Conservation (phyloP, 2,329 filamentous ascomycete species). For the Aspergillus proliferans region DNA sequence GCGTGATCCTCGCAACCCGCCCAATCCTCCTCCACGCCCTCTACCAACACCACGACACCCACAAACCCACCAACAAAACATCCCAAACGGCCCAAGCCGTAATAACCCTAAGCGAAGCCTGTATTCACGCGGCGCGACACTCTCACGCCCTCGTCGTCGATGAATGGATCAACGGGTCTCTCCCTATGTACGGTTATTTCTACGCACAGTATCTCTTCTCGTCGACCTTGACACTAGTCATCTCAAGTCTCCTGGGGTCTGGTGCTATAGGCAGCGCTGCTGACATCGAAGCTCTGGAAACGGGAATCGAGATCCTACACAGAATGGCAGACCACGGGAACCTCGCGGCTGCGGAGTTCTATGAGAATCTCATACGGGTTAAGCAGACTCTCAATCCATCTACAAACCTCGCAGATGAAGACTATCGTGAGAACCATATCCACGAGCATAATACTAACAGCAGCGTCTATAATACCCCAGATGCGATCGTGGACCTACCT, state of each 20-base stretch:
- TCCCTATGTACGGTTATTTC: constrained; percentile 29
- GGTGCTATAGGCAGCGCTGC: constrained; percentile 6
- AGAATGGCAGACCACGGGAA: constrained; percentile 24
- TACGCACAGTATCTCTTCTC: constrained; percentile 31
- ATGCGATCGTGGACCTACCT: neutral
- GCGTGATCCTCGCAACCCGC: constrained; percentile 31
- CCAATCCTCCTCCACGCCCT: constrained; percentile 30
- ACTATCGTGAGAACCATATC: constrained; percentile 6
- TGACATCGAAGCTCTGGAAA: constrained; percentile 21
- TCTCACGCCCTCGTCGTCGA: constrained; percentile 25
- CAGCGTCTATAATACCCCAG: constrained; percentile 3
- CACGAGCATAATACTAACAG: neutral
- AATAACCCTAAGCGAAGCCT: constrained; percentile 26
- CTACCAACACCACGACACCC: constrained; percentile 11
- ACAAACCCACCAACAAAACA: constrained; percentile 3
- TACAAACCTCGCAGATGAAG: neutral
- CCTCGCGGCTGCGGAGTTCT: constrained; percentile 24
- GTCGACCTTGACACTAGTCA: constrained; percentile 24
- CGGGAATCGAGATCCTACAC: constrained; percentile 18
- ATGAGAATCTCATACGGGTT: constrained; percentile 19
- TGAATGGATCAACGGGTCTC: constrained; percentile 26
- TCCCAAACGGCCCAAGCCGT: constrained; percentile 15
- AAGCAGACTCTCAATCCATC: constrained; percentile 1
- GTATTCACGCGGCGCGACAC: constrained; percentile 26
- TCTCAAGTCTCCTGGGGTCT: constrained; percentile 19